phyloP scores from a whole-genome alignment of 192 early-diverging fungal genomes.

The Spinellus fusiger region DNA sequence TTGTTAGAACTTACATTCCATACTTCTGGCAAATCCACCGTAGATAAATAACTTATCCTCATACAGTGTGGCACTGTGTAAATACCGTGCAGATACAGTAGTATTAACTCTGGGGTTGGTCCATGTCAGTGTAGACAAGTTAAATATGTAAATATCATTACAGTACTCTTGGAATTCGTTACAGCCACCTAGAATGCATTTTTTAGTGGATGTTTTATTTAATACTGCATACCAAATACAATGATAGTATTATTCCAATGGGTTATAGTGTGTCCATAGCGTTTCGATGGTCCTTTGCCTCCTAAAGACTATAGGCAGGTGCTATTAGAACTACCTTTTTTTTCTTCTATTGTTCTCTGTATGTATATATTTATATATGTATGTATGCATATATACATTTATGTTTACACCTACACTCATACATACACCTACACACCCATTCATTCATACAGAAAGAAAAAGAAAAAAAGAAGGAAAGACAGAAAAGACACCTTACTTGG shows the following conservation, averaged over 20 bases:
- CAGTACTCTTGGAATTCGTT: conserved; percentile 47
- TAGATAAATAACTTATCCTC: conserved; percentile 55
- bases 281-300: conserved; percentile 45
- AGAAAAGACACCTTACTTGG: conserved; percentile 22
- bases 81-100: conserved; percentile 38
- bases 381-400: neutral
- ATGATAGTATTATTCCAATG: conserved; percentile 49
- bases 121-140: conserved; percentile 48
- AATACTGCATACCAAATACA: conserved; percentile 39
- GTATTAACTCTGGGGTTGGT: conserved; percentile 45
- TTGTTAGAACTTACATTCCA: conserved; percentile 46
- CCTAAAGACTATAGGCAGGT: conserved; percentile 37
- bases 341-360: too few species aligned
- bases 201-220: conserved; percentile 8
- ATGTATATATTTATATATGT: neutral
- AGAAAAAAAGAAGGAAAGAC: neutral
- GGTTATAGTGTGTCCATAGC: conserved; percentile 54
- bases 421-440: neutral
- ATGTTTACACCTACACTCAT: neutral
- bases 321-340: neutral
- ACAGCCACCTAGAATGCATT: conserved; percentile 34
- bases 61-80: conserved; percentile 54
- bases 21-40: conserved; percentile 51
- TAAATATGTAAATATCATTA: conserved; percentile 54
- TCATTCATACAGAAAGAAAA: too few species aligned